Evolutionary conservation across 768 basidiomycete genomes (phyloP).

Genomic region (Trametes gibbosa): DNA sequence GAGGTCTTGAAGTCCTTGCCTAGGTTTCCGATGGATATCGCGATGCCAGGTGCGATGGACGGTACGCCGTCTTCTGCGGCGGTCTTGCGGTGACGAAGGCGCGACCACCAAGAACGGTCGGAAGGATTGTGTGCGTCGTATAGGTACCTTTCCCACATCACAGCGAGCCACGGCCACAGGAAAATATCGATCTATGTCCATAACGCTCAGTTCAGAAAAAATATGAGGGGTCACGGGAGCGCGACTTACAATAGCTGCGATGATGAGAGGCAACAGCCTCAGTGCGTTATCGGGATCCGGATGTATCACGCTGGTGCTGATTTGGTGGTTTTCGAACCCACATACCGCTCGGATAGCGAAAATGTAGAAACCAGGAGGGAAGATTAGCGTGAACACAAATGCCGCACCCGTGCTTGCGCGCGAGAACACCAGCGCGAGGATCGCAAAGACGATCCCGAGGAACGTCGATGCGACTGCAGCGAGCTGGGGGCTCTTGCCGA

Average conservation of each 20-base stretch:
- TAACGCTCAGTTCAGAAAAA: too few relatives aligned
- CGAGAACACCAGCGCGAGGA: constrained; percentile 58
- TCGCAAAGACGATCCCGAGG: constrained; percentile 61
- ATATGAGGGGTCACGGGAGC: too few relatives aligned
- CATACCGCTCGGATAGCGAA: constrained; percentile 67
- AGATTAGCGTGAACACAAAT: constrained; percentile 64
- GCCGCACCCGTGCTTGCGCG: constrained; percentile 40
- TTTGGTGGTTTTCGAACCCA: constrained; percentile 61
- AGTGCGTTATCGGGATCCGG: constrained; percentile 61
- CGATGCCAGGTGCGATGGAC: constrained; percentile 37
- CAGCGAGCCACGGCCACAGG: constrained; percentile 69
- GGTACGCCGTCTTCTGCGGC: constrained; percentile 22
- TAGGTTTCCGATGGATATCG: constrained; percentile 62
- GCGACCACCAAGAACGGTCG: constrained; percentile 25
- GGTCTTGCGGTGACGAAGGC: constrained; percentile 18
- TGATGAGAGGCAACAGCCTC: constrained; percentile 53
- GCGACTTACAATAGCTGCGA: constrained; percentile 54
- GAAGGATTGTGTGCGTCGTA: constrained; percentile 55
- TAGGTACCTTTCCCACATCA: constrained; percentile 53
- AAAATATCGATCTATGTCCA: constrained; percentile 74
- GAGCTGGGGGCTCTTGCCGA: constrained; percentile 70
- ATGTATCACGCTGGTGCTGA: constrained; percentile 51
- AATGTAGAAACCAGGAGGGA: constrained; percentile 75
- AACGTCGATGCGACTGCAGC: constrained; percentile 68
- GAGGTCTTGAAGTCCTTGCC: constrained; percentile 57